A percentile compares a stretch with the other conserved stretches of the same genome.
phyloP scores from a whole-genome alignment of 129 eudicot species.

The Heracleum sosnowskyi region DNA sequence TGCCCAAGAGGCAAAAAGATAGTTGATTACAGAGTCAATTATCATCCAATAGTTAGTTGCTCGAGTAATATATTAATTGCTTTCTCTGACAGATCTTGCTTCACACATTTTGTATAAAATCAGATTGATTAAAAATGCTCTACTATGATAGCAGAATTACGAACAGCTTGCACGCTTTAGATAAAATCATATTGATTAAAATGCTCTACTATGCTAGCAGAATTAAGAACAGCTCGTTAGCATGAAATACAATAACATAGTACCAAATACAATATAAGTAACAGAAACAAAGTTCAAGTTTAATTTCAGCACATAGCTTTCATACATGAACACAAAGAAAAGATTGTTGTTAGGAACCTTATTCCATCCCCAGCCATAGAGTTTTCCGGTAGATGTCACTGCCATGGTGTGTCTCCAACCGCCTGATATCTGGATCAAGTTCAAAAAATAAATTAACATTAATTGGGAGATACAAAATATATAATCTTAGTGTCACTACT shows the following conservation, averaged over 20 bases:
- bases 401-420: constrained; percentile 99
- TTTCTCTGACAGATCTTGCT: not conserved
- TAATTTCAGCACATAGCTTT: not conserved
- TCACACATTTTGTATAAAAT: not conserved
- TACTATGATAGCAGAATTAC: not conserved
- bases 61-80: not conserved
- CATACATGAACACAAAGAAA: not conserved
- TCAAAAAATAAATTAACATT: not conserved
- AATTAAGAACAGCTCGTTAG: not conserved
- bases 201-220: not conserved
- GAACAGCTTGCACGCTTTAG: not conserved
- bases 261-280: not conserved
- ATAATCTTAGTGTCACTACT: too few species aligned
- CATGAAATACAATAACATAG: not conserved
- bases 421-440: constrained; percentile 66
- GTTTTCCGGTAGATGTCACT: constrained; percentile 71
- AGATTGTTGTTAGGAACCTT: constrained; percentile 38
- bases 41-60: not conserved
- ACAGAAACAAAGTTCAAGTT: not conserved
- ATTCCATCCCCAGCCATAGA: constrained; percentile 99
- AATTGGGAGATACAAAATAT: too few species aligned
- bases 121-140: not conserved
- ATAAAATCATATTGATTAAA: not conserved
- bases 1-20: not conserved
- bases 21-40: not conserved